A percentile compares a stretch with the other conserved stretches of the same genome.
These are phyloP conservation scores for Myriangium duriaei DNA, from an alignment of 2,329 filamentous ascomycete genomes.

Conservation along the genomic window DNA sequence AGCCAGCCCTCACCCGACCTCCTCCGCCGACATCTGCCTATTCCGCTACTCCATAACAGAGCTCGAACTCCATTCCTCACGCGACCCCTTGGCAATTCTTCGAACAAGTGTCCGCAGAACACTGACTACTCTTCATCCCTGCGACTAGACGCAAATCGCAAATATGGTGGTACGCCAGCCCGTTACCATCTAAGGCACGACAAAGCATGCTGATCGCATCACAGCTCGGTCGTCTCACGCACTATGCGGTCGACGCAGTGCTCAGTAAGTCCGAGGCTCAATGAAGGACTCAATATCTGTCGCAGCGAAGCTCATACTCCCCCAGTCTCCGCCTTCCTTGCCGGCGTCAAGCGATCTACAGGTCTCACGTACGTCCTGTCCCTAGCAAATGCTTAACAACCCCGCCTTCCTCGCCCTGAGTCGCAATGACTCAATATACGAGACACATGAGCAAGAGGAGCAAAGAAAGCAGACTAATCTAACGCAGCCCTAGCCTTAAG, in stretches of 20 bases:
- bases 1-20: slow-evolving; percentile 8
- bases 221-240: slow-evolving; percentile 84
- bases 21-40: slow-evolving; percentile 3
- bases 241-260: slow-evolving; percentile 94
- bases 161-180: slow-evolving; percentile 20
- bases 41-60: neutral
- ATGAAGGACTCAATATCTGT: slow-evolving; percentile 6
- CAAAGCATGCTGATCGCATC: too few relatives aligned
- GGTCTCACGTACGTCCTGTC: slow-evolving; percentile 75
- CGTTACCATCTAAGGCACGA: too few relatives aligned
- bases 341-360: slow-evolving; percentile 93
- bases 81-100: too few relatives aligned
- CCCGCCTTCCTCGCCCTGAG: slow-evolving; percentile 2
- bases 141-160: neutral
- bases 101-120: too few relatives aligned
- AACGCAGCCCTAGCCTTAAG: slow-evolving; percentile 65
- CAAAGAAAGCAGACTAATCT: slow-evolving; percentile 12
- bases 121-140: too few relatives aligned
- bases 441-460: neutral
- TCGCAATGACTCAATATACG: too few relatives aligned
- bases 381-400: slow-evolving; percentile 2
- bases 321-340: slow-evolving; percentile 85
- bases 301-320: slow-evolving; percentile 15
- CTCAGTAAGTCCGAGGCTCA: slow-evolving; percentile 64
- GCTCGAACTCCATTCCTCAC: neutral